A percentile compares a stretch with the other conserved stretches of the same genome.
Conservation (phyloP, 495 filamentous ascomycete species). For the Aspergillus nidulans region DNA sequence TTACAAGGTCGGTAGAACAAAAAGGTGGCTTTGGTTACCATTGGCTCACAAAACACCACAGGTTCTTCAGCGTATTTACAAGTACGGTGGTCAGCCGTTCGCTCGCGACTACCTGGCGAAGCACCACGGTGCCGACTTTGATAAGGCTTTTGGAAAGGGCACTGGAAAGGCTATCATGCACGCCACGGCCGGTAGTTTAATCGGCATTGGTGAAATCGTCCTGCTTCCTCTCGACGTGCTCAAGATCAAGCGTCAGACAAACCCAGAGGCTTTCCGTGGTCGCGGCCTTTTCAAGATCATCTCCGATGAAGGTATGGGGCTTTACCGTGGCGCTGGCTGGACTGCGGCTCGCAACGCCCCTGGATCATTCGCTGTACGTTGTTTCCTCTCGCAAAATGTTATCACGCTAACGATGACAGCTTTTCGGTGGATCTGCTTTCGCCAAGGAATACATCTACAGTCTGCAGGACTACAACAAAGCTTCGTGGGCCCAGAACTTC, state of each 20-base stretch:
- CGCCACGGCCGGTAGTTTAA: slow-evolving; percentile 89
- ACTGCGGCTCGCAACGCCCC: slow-evolving; percentile 96
- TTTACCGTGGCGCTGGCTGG: slow-evolving; percentile 97
- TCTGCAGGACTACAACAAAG: slow-evolving; percentile 88
- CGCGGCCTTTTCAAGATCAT: slow-evolving; percentile 88
- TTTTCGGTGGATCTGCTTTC: slow-evolving; percentile 97
- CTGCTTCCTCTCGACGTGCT: slow-evolving; percentile 92
- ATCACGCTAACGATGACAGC: slow-evolving; percentile 46
- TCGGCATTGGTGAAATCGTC: slow-evolving; percentile 96
- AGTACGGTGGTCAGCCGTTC: slow-evolving; percentile 97
- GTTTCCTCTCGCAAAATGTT: not conserved
- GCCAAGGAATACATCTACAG: slow-evolving; percentile 93
- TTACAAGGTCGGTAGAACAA: slow-evolving; percentile 69
- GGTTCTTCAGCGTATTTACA: slow-evolving; percentile 94
- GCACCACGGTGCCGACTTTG: slow-evolving; percentile 78
- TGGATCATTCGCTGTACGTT: slow-evolving; percentile 87
- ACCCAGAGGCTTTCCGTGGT: slow-evolving; percentile 95
- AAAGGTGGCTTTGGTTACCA: not conserved
- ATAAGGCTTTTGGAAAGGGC: slow-evolving; percentile 86
- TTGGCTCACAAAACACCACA: slow-evolving; percentile 12
- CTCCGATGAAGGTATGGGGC: slow-evolving; percentile 87
- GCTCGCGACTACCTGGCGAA: slow-evolving; percentile 83
- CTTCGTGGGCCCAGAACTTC: slow-evolving; percentile 95
- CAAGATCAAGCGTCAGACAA: slow-evolving; percentile 99
- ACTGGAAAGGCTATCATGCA: slow-evolving; percentile 98